Evolutionary conservation across 257 asterid genomes (phyloP).

Genomic region (Solanum pinnatisectum): DNA sequence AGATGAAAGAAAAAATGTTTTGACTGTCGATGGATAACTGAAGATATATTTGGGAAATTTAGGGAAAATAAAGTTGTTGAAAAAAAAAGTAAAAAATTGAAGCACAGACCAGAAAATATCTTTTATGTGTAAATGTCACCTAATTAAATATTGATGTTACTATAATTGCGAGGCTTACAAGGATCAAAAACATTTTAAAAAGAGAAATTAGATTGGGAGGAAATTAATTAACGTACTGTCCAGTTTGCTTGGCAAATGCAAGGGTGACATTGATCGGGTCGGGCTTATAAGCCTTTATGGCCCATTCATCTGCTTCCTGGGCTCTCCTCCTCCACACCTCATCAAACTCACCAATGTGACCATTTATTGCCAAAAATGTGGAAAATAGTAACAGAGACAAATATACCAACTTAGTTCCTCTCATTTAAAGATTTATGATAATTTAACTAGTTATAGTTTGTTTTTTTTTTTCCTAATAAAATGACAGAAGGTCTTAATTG

Average conservation of each 20-base stretch:
- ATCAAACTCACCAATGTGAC: slow-evolving; percentile 23
- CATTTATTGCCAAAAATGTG: slow-evolving; percentile 19
- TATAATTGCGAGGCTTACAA: not conserved
- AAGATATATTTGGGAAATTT: not conserved
- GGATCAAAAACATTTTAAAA: not conserved
- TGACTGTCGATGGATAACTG: not conserved
- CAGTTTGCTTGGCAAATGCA: slow-evolving; percentile 28
- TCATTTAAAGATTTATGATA: slow-evolving; percentile 11
- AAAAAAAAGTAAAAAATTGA: not conserved
- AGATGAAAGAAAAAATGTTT: not conserved
- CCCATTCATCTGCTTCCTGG: slow-evolving; percentile 41
- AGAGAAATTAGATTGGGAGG: not conserved
- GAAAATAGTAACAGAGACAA: slow-evolving; percentile 10
- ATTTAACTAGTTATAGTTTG: not conserved
- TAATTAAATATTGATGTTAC: not conserved
- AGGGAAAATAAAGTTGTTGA: not conserved
- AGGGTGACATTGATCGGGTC: slow-evolving; percentile 32
- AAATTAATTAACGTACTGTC: slow-evolving; percentile 9
- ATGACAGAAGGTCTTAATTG: slow-evolving; percentile 5
- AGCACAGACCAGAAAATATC: not conserved
- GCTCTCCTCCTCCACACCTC: slow-evolving; percentile 35
- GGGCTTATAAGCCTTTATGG: slow-evolving; percentile 36
- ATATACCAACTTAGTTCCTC: not conserved
- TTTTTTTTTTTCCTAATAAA: not conserved
- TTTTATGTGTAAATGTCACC: not conserved